Evolutionary conservation across 139 green algal genomes (phyloP).

Genomic region (Volvox africanus): DNA sequence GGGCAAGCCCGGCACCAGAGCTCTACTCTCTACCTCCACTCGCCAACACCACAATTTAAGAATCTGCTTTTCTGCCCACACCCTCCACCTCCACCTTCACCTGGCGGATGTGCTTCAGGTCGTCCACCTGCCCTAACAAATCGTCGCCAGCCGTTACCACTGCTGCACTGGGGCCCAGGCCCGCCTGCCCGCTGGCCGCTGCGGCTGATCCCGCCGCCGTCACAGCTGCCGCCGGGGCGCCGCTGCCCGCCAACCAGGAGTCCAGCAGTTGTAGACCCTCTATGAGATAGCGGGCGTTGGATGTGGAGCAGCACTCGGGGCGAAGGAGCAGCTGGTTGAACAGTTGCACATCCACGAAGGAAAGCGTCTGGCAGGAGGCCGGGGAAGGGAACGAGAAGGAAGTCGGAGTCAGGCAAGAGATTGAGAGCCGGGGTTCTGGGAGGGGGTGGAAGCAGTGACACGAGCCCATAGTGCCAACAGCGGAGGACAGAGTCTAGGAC

Average conservation of each 20-base stretch:
- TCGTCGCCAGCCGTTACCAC: constrained; percentile 1
- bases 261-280: constrained; percentile 80
- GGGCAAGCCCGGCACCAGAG: too few relatives aligned
- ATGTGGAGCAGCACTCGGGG: constrained; percentile 96
- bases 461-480: too few relatives aligned
- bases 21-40: background rate
- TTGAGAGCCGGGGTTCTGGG: background rate
- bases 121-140: constrained; percentile 19
- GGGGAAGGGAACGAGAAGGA: background rate
- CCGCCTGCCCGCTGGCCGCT: background rate
- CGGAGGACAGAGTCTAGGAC: too few relatives aligned
- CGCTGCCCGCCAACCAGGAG: constrained; percentile 76
- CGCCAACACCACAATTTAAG: background rate
- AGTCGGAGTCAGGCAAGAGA: background rate
- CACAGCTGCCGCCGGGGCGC: background rate
- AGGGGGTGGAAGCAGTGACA: too few relatives aligned
- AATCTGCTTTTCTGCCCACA: background rate
- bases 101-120: constrained; percentile 58
- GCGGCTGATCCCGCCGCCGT: too few relatives aligned
- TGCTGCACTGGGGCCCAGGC: too few relatives aligned
- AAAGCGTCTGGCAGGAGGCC: constrained; percentile 81
- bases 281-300: constrained; percentile 94
- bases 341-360: constrained; percentile 95
- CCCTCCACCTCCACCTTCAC: background rate
- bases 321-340: constrained; percentile 98